Conservation (phyloP, 78 protist genomes). For the Planoprotostelium fungivorum region DNA sequence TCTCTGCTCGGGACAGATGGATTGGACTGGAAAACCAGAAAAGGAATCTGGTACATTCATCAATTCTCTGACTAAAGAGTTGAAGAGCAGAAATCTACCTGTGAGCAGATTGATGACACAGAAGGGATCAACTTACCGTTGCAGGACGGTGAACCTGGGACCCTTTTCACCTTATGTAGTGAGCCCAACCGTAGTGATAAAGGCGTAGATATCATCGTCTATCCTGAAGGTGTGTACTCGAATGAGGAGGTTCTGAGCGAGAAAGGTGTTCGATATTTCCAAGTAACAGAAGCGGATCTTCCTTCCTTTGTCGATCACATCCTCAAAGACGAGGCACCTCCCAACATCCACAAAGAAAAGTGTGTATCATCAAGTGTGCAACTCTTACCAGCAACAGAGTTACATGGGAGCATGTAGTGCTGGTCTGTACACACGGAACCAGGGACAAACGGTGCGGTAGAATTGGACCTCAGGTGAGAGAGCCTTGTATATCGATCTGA, state of each 20-base stretch:
- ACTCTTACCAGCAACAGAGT: background rate
- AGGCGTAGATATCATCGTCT: slow-evolving; percentile 5
- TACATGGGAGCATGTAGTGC: background rate
- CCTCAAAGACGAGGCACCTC: background rate
- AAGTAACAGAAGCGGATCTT: background rate
- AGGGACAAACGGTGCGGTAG: slow-evolving; percentile 8
- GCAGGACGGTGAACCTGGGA: background rate
- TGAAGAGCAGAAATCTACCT: too few relatives aligned
- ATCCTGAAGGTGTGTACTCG: background rate
- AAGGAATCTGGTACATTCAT: background rate
- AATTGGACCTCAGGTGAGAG: slow-evolving; percentile 3
- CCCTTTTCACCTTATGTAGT: slow-evolving; percentile 1
- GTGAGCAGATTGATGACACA: too few relatives aligned
- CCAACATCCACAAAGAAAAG: background rate
- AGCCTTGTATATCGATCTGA: background rate
- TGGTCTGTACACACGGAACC: slow-evolving; percentile 16
- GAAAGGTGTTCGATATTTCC: background rate
- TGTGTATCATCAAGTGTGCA: background rate
- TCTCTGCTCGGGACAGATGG: background rate
- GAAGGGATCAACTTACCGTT: background rate
- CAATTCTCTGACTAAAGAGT: background rate
- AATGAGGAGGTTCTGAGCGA: background rate
- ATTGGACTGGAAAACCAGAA: background rate
- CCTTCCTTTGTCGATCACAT: slow-evolving; percentile 4
- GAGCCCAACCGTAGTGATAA: background rate